phyloP scores from a whole-genome alignment of 139 green algal genomes.

The Microglena sp. region DNA sequence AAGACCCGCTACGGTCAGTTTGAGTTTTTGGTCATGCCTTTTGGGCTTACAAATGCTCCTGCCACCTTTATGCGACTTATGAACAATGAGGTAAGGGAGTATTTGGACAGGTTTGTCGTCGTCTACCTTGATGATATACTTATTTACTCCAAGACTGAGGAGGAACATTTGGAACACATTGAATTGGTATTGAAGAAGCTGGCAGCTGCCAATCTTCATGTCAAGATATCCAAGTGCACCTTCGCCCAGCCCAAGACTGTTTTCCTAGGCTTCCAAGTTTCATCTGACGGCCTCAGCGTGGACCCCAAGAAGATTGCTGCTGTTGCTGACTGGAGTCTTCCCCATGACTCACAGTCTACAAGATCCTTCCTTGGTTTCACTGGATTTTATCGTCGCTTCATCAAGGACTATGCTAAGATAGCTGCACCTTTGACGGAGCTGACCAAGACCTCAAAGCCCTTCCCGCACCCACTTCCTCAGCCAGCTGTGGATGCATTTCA shows the following conservation, averaged over 20 bases:
- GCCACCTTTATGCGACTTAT: constrained; percentile 47
- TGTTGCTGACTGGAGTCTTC: constrained; percentile 1
- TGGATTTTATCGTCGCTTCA: no score
- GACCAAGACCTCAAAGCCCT: no score
- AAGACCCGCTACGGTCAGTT: constrained; percentile 31
- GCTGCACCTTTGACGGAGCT: no score
- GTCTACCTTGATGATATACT: constrained; percentile 34
- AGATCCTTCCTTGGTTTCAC: constrained; percentile 8
- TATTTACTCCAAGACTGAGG: constrained; percentile 28
- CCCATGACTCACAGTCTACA: constrained; percentile 2
- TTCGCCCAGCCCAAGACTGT: constrained; percentile 11
- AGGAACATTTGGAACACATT: constrained; percentile 40
- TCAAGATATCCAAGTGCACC: constrained; percentile 30
- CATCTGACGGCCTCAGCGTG: neutral
- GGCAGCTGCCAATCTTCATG: constrained; percentile 13
- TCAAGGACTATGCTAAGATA: no score
- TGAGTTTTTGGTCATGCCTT: constrained; percentile 35
- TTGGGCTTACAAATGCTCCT: constrained; percentile 46
- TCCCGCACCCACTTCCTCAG: no score
- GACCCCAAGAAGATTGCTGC: constrained; percentile 8
- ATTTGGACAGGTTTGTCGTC: constrained; percentile 23
- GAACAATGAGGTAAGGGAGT: constrained; percentile 30
- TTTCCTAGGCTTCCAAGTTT: constrained; percentile 6
- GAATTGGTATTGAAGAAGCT: constrained; percentile 18
- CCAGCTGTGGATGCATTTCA: no score